Evolutionary conservation across 2,329 filamentous ascomycete genomes (phyloP).

Genomic region (Aspergillus fumigatiaffinis): DNA sequence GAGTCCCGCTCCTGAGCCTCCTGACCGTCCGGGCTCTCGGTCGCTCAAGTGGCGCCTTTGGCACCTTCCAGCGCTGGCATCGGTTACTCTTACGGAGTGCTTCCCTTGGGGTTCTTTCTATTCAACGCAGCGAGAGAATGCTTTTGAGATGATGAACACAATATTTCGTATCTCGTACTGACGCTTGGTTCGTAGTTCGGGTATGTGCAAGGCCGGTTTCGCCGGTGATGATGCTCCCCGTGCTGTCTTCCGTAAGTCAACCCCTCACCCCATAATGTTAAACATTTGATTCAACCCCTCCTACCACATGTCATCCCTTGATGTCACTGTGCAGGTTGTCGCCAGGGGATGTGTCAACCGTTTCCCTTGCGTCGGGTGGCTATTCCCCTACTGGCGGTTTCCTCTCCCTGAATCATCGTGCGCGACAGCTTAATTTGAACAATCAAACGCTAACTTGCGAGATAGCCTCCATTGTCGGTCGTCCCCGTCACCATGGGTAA

Average conservation of each 20-base stretch:
- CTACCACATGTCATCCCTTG: conserved; percentile 5
- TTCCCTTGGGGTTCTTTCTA: not conserved
- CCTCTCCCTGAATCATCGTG: not conserved
- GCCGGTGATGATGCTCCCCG: conserved; percentile 99
- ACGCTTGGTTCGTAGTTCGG: conserved; percentile 65
- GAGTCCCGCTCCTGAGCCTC: not conserved
- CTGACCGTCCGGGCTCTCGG: not conserved
- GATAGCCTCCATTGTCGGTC: conserved; percentile 96
- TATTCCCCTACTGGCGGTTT: not conserved
- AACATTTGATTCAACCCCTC: conserved; percentile 8
- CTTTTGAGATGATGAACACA: not conserved
- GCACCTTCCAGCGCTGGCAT: conserved; percentile 1
- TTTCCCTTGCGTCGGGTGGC: conserved; percentile 25
- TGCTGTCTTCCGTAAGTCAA: conserved; percentile 98
- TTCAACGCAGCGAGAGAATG: not conserved
- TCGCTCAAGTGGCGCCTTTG: not conserved
- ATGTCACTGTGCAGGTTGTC: not conserved
- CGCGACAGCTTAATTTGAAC: not conserved
- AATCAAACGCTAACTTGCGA: conserved; percentile 18
- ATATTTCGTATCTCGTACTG: conserved; percentile 12
- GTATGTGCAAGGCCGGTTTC: conserved; percentile 99
- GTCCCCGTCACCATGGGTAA: conserved; percentile 99
- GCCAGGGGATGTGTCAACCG: not conserved
- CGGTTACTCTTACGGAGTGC: not conserved
- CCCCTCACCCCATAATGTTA: conserved; percentile 25